Evolutionary conservation across 129 eudicot genomes (phyloP).

Genomic region (Lactuca saligna): DNA sequence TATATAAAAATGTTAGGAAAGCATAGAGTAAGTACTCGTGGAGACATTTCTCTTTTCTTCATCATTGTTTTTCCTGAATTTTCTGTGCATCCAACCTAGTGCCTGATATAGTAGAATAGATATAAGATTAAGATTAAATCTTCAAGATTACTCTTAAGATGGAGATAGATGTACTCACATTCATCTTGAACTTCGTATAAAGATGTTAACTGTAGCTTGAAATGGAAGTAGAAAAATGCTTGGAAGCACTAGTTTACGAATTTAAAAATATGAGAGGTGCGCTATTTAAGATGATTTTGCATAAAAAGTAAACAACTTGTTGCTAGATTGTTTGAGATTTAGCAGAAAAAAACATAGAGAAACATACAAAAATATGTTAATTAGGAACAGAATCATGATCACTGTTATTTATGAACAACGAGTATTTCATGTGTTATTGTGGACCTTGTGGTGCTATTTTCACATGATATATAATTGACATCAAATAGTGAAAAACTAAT

Average conservation of each 20-base stretch:
- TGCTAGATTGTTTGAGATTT: conserved; percentile 39
- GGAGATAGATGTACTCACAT: conserved; percentile 44
- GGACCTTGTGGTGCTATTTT: no score
- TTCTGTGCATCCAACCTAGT: conserved; percentile 75
- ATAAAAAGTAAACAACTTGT: conserved; percentile 25
- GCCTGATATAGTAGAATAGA: conserved; percentile 46
- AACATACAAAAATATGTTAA: conserved; percentile 35
- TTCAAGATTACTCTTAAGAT: neutral
- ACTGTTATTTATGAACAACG: neutral
- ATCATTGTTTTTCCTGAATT: conserved; percentile 39
- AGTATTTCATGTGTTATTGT: neutral
- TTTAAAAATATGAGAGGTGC: conserved; percentile 17
- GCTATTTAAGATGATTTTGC: conserved; percentile 35
- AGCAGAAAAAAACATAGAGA: conserved; percentile 45
- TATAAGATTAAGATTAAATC: conserved; percentile 15
- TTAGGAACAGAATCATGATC: neutral
- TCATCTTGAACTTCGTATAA: conserved; percentile 53
- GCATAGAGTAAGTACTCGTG: conserved; percentile 36
- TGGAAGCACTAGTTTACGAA: no score
- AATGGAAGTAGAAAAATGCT: conserved; percentile 8
- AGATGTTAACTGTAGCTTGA: conserved; percentile 20
- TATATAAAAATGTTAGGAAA: neutral
- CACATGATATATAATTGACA: no score
- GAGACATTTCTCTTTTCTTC: conserved; percentile 44
- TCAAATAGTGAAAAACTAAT: no score